Evolutionary conservation across 2,329 filamentous ascomycete species (phyloP).

Genomic region (Penicillium sp.): DNA sequence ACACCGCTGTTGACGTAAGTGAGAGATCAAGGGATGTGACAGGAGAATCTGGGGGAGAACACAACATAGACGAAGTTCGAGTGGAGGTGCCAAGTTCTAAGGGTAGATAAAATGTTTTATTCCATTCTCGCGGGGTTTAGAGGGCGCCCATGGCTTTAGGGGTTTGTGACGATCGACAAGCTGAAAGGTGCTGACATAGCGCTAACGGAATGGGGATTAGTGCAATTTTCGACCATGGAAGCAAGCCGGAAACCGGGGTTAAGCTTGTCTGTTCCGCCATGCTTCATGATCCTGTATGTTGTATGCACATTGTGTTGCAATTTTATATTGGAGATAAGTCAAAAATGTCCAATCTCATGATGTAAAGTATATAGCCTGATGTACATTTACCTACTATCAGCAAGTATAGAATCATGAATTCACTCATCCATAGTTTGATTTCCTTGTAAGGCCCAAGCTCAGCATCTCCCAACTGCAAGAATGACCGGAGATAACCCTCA

Average conservation of each 20-base stretch:
- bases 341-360: too few relatives aligned
- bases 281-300: too few relatives aligned
- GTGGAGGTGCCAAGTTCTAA: background rate
- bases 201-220: conserved; percentile 3
- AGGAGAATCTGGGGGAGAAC: background rate
- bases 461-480: background rate
- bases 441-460: background rate
- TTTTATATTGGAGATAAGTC: too few relatives aligned
- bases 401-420: background rate
- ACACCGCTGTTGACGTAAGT: background rate
- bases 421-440: background rate
- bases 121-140: background rate
- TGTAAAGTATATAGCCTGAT: too few relatives aligned
- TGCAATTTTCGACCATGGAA: background rate
- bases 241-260: conserved; percentile 5
- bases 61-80: background rate
- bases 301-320: too few relatives aligned
- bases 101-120: background rate
- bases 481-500: background rate
- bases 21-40: background rate
- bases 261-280: background rate
- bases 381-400: too few relatives aligned
- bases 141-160: background rate
- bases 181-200: background rate
- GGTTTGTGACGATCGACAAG: background rate